Percentiles rank a stretch among this genome's conserved stretches.
Conservation (phyloP, 371 early-diverging fungal species). For the Mortierella sp. region DNA sequence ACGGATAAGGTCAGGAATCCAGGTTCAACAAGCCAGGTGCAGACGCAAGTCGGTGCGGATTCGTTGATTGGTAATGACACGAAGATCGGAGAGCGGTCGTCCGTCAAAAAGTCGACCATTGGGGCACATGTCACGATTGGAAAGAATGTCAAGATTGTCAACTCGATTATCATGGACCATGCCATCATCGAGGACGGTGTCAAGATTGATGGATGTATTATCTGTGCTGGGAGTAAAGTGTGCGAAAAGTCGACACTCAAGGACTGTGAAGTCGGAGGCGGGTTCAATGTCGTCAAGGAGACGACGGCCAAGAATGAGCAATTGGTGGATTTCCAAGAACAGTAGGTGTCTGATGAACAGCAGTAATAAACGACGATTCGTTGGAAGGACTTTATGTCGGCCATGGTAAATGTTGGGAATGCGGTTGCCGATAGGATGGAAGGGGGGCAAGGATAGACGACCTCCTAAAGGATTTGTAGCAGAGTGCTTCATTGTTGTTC, state of each 20-base stretch:
- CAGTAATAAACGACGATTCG: no score
- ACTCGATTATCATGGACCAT: slow-evolving; percentile 94
- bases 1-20: slow-evolving; percentile 62
- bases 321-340: slow-evolving; percentile 57
- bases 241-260: slow-evolving; percentile 80
- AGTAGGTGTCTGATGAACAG: no score
- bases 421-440: no score
- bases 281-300: slow-evolving; percentile 76
- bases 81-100: slow-evolving; percentile 89
- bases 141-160: slow-evolving; percentile 92
- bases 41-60: slow-evolving; percentile 89
- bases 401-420: no score
- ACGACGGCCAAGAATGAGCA: slow-evolving; percentile 65
- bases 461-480: no score
- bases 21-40: slow-evolving; percentile 71
- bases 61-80: slow-evolving; percentile 90
- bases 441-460: no score
- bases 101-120: slow-evolving; percentile 91
- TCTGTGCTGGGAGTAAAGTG: slow-evolving; percentile 85
- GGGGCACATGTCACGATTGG: slow-evolving; percentile 94
- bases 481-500: no score
- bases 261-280: slow-evolving; percentile 92
- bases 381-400: no score
- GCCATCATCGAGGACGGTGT: slow-evolving; percentile 91
- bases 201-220: slow-evolving; percentile 88